Conservation (phyloP, 352 stramenopile species). For the Pythium volutum region DNA sequence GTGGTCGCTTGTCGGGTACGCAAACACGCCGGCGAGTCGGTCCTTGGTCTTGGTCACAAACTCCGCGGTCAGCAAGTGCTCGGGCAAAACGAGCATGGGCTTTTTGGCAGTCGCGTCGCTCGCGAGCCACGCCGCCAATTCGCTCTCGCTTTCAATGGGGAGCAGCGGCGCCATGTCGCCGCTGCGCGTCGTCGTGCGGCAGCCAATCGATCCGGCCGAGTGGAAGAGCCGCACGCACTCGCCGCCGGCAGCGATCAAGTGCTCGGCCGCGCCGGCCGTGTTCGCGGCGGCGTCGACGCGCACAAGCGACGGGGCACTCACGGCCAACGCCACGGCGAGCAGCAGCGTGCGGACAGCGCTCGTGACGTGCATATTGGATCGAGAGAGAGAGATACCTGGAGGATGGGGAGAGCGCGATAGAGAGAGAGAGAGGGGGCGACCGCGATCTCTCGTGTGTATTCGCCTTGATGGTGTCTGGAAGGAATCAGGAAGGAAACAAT, state of each 20-base stretch:
- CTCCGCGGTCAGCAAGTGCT: constrained; percentile 48
- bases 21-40: constrained; percentile 56
- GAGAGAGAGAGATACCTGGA: neutral
- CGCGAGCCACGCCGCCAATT: constrained; percentile 45
- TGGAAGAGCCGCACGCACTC: constrained; percentile 82
- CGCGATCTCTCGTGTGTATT: neutral
- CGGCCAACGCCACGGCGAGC: neutral
- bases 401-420: neutral
- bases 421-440: neutral
- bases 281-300: constrained; percentile 42
- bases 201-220: constrained; percentile 59
- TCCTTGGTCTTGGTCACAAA: constrained; percentile 26
- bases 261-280: constrained; percentile 59
- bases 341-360: constrained; percentile 12
- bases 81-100: constrained; percentile 64
- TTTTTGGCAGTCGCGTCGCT: constrained; percentile 29
- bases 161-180: constrained; percentile 57
- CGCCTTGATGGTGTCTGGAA: neutral
- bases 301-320: constrained; percentile 14
- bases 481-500: constrained; percentile 12
- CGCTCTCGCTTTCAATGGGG: constrained; percentile 37
- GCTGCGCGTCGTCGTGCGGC: constrained; percentile 42
- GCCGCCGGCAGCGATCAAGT: constrained; percentile 55
- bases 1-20: constrained; percentile 37
- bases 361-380: constrained; percentile 15